phyloP scores from a whole-genome alignment of 2,329 filamentous ascomycete genomes.

The Tolypocladium ophioglossoides region DNA sequence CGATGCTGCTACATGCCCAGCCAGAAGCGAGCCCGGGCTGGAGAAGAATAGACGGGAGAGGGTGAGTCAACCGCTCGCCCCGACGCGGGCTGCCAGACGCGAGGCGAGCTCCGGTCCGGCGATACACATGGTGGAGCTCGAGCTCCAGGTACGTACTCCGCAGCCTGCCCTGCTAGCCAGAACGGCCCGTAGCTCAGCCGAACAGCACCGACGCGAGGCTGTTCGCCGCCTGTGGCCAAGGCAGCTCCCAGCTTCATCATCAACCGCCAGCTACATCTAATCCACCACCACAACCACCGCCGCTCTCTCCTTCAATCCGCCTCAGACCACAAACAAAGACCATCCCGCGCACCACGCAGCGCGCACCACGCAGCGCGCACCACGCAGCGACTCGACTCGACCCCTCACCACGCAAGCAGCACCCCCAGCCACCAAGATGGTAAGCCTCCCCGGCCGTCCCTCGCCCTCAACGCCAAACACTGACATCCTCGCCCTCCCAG shows the following conservation, averaged over 20 bases:
- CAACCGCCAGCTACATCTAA: constrained; percentile 4
- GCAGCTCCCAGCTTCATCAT: constrained; percentile 4
- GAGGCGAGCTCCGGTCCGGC: not conserved
- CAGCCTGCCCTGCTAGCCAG: too few species aligned
- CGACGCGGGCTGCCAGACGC: not conserved
- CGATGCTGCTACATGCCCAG: not conserved
- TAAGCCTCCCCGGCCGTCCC: constrained; percentile 19
- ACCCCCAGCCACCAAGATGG: constrained; percentile 31
- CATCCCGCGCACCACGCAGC: not conserved
- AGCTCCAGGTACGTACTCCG: not conserved
- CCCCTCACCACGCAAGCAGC: not conserved
- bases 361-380: not conserved
- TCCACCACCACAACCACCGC: constrained; percentile 3
- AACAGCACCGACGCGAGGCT: constrained; percentile 13
- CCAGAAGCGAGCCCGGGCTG: rapidly evolving
- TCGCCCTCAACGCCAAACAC: constrained; percentile 3
- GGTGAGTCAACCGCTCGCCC: not conserved
- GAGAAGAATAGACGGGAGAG: too few species aligned
- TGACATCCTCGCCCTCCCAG: constrained; percentile 31
- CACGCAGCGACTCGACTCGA: not conserved
- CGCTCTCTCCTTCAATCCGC: not conserved
- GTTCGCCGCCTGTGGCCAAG: constrained; percentile 13
- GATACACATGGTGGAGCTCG: not conserved
- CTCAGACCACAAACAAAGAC: constrained; percentile 1
- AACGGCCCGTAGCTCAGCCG: not conserved